Percentiles rank a stretch among this genome's conserved stretches.
These are phyloP conservation scores for Quercus alba DNA, from an alignment of 306 rosid genomes.

Conservation along the genomic window DNA sequence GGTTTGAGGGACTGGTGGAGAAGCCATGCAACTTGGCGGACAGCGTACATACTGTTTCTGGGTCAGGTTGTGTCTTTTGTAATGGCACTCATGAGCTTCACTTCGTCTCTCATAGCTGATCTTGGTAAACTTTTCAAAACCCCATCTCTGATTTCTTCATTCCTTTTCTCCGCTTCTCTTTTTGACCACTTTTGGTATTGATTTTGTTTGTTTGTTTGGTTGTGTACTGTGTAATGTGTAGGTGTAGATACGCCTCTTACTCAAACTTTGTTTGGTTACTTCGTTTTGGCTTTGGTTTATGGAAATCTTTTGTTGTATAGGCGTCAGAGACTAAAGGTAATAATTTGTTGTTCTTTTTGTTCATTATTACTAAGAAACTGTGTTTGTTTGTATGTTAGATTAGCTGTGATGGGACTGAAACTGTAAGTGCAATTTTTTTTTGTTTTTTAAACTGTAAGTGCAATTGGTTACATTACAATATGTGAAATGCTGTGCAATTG, in stretches of 20 bases:
- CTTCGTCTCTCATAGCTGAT: slow-evolving; percentile 56
- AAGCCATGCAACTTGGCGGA: slow-evolving; percentile 15
- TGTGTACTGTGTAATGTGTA: neutral
- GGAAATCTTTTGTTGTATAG: slow-evolving; percentile 56
- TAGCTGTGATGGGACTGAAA: neutral
- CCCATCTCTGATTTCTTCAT: neutral
- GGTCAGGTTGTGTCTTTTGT: slow-evolving; percentile 57
- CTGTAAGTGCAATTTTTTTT: neutral
- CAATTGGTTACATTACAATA: neutral
- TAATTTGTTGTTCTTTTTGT: neutral
- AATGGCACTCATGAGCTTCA: slow-evolving; percentile 50
- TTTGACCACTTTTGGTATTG: neutral
- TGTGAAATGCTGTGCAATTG: no score
- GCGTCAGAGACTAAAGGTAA: slow-evolving; percentile 48
- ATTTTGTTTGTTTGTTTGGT: no score
- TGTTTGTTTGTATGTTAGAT: neutral
- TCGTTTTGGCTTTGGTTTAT: slow-evolving; percentile 49
- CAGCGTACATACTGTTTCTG: slow-evolving; percentile 36
- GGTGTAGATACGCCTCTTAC: slow-evolving; percentile 62
- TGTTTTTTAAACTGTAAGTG: neutral
- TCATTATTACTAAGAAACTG: neutral
- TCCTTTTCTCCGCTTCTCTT: neutral
- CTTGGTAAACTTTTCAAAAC: slow-evolving; percentile 30
- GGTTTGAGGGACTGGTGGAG: slow-evolving; percentile 25
- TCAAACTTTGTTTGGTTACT: slow-evolving; percentile 45